Percentiles rank a stretch among this genome's conserved stretches.
These are phyloP conservation scores for Annulohypoxylon bovei DNA, from an alignment of 495 filamentous ascomycete genomes.

Conservation along the genomic window DNA sequence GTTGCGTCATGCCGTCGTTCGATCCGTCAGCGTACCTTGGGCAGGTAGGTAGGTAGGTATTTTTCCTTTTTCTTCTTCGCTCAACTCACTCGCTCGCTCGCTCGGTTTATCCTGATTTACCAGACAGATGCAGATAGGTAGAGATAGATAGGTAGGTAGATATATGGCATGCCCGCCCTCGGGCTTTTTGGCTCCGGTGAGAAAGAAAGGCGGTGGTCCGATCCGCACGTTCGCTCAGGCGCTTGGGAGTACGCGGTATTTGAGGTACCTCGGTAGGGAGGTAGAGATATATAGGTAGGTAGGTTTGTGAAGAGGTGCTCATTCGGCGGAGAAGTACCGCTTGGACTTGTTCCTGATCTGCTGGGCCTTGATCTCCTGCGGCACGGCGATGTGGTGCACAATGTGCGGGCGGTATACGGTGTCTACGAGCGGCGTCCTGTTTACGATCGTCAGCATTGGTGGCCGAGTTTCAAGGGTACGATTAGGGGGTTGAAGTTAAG, in stretches of 20 bases:
- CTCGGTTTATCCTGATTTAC: constrained; percentile 11
- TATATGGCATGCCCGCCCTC: constrained; percentile 1
- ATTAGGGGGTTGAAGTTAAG: background rate
- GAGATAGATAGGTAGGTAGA: too few relatives aligned
- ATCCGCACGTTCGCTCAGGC: background rate
- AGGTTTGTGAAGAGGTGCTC: background rate
- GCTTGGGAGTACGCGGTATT: background rate
- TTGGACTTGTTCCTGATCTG: constrained; percentile 76
- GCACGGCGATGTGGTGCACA: constrained; percentile 85
- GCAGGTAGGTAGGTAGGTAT: too few relatives aligned
- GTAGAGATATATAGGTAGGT: background rate
- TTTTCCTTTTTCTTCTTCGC: background rate
- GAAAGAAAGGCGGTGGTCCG: background rate
- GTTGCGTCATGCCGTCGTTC: constrained; percentile 21
- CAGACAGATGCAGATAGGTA: background rate
- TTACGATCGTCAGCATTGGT: background rate
- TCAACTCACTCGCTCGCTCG: constrained; percentile 6
- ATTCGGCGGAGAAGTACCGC: constrained; percentile 81
- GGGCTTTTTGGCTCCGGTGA: background rate
- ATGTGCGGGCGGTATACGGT: constrained; percentile 93
- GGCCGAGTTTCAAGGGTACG: background rate
- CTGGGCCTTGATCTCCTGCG: constrained; percentile 76
- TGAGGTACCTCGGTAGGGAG: background rate
- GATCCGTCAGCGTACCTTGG: constrained; percentile 3
- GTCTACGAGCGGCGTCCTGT: constrained; percentile 83